Conservation (phyloP, 2,329 filamentous ascomycete genomes). For the Paraconiothyrium brasiliense region DNA sequence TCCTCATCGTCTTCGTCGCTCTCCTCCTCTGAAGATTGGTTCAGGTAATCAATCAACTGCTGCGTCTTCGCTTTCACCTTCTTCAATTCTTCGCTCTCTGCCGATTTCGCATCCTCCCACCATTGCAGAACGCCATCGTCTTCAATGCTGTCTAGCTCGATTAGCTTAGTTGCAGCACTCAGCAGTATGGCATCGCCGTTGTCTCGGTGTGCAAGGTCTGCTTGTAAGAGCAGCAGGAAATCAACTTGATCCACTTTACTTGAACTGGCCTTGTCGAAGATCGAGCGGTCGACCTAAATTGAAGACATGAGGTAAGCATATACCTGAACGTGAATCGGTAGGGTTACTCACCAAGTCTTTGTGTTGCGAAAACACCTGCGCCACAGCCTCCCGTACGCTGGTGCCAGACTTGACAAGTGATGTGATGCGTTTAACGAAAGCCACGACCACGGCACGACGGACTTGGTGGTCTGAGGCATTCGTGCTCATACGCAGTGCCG, state of each 20-base stretch:
- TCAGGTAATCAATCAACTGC: constrained; percentile 81
- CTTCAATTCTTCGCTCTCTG: constrained; percentile 72
- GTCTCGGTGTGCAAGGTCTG: constrained; percentile 73
- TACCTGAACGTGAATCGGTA: constrained; percentile 33
- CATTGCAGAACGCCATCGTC: constrained; percentile 88
- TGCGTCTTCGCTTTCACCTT: constrained; percentile 77
- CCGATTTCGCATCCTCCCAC: constrained; percentile 82
- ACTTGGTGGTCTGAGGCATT: constrained; percentile 92
- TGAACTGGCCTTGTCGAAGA: constrained; percentile 64
- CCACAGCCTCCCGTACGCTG: constrained; percentile 52
- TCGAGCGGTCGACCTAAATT: constrained; percentile 64
- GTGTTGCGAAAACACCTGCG: constrained; percentile 58
- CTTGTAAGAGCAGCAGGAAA: constrained; percentile 82
- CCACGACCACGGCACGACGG: constrained; percentile 82
- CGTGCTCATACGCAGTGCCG: constrained; percentile 87
- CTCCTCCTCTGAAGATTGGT: constrained; percentile 76
- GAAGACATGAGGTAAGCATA: constrained; percentile 61
- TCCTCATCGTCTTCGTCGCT: constrained; percentile 71
- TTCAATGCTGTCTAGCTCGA: constrained; percentile 83
- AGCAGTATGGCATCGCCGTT: constrained; percentile 76
- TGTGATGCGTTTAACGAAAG: constrained; percentile 82
- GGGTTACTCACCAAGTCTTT: constrained; percentile 58
- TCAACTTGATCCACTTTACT: constrained; percentile 79
- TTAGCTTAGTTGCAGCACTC: constrained; percentile 83
- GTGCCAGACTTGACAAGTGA: constrained; percentile 68